Evolutionary conservation across 192 early-diverging fungal genomes (phyloP).

Genomic region (Entophlyctis helioformis): DNA sequence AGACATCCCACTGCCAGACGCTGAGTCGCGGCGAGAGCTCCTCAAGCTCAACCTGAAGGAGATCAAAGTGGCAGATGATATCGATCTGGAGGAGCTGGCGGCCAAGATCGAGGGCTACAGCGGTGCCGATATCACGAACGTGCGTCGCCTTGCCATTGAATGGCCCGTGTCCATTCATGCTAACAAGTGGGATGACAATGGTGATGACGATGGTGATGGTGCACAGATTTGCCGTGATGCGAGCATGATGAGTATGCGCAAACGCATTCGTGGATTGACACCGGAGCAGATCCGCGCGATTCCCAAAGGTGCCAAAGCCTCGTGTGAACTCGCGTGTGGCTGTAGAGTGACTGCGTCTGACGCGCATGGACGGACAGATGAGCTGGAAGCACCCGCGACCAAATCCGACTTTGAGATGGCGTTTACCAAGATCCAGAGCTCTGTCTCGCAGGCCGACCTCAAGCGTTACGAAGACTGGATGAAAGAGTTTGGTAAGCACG

Average conservation of each 20-base stretch:
- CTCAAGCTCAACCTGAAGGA: slow-evolving; percentile 36
- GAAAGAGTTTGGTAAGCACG: slow-evolving; percentile 50
- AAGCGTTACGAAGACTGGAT: slow-evolving; percentile 52
- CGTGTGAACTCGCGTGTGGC: no score
- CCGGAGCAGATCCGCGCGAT: slow-evolving; percentile 40
- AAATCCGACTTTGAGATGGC: slow-evolving; percentile 39
- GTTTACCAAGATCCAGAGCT: slow-evolving; percentile 42
- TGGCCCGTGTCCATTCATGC: neutral
- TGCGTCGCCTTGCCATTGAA: slow-evolving; percentile 5
- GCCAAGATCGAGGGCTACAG: slow-evolving; percentile 40
- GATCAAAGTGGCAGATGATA: slow-evolving; percentile 30
- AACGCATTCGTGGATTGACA: slow-evolving; percentile 36
- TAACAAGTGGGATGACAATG: no score
- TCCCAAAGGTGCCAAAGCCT: slow-evolving; percentile 30
- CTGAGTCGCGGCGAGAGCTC: slow-evolving; percentile 31
- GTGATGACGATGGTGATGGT: neutral
- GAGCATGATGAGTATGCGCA: slow-evolving; percentile 46
- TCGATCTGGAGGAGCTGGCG: slow-evolving; percentile 39
- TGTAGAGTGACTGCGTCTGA: neutral
- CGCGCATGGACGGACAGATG: slow-evolving; percentile 17
- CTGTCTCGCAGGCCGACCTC: slow-evolving; percentile 38
- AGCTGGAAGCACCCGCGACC: slow-evolving; percentile 38
- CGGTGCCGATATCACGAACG: slow-evolving; percentile 55
- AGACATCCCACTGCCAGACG: slow-evolving; percentile 49
- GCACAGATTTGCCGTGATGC: slow-evolving; percentile 47